These are phyloP conservation scores for Lavandula angustifolia DNA, from an alignment of 257 asterid genomes.

Conservation along the genomic window DNA sequence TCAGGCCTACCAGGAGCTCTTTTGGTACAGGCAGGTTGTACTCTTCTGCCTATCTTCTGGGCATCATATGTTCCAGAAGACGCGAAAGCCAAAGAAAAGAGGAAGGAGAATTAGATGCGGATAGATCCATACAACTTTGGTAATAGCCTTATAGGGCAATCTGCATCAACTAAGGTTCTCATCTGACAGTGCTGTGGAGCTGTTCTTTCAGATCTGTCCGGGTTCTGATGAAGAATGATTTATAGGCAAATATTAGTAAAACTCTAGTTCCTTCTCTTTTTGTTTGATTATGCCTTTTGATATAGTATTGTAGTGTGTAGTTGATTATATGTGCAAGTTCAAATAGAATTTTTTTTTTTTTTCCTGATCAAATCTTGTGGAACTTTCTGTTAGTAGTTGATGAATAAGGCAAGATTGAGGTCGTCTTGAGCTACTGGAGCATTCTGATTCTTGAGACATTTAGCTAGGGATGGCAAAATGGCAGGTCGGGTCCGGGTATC, in stretches of 20 bases:
- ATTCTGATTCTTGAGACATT: no score
- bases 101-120: conserved; percentile 50
- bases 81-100: conserved; percentile 39
- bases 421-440: no score
- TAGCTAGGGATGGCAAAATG: no score
- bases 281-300: conserved; percentile 4
- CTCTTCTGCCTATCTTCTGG: conserved; percentile 70
- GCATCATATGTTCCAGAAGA: conserved; percentile 65
- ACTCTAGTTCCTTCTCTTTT: neutral
- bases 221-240: neutral
- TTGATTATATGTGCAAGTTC: neutral
- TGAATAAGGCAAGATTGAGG: neutral
- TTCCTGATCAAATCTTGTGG: neutral
- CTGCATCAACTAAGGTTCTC: neutral
- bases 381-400: neutral
- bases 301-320: neutral
- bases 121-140: neutral
- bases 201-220: neutral
- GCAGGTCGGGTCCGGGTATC: no score
- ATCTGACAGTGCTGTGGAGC: neutral
- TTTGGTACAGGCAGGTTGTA: conserved; percentile 72
- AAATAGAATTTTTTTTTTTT: neutral
- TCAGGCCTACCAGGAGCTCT: conserved; percentile 63
- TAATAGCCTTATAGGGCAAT: neutral
- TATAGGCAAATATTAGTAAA: neutral